Conservation (phyloP, 768 basidiomycete genomes). For the Lentinula sp. region DNA sequence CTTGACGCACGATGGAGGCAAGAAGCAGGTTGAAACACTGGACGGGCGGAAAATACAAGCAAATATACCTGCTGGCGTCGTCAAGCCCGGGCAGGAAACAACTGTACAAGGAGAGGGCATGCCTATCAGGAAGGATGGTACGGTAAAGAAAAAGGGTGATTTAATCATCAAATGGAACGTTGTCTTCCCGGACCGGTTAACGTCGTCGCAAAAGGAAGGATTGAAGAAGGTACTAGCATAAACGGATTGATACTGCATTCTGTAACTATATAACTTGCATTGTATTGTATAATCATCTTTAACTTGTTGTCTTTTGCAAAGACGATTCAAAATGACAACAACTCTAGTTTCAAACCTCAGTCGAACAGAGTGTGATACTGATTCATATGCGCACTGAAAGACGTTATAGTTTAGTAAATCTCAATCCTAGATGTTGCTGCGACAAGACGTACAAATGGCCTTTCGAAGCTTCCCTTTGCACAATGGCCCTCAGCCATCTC, state of each 20-base stretch:
- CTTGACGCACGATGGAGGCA: constrained; percentile 47
- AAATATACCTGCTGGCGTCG: constrained; percentile 54
- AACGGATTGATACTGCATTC: not conserved
- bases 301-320: no score
- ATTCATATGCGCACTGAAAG: not conserved
- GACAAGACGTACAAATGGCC: constrained; percentile 18
- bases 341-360: no score
- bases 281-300: not conserved
- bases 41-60: constrained; percentile 79
- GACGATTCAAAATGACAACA: no score
- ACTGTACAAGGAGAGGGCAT: constrained; percentile 76
- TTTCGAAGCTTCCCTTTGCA: constrained; percentile 18
- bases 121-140: constrained; percentile 82
- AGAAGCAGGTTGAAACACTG: constrained; percentile 60
- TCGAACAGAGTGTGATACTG: not conserved
- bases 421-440: not conserved
- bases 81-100: constrained; percentile 75
- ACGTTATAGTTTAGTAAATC: no score
- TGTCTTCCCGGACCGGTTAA: constrained; percentile 74
- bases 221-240: constrained; percentile 59
- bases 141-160: constrained; percentile 72
- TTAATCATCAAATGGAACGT: constrained; percentile 80
- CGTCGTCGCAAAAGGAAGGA: constrained; percentile 74
- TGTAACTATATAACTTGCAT: not conserved
- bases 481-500: constrained; percentile 16